Evolutionary conservation across 352 stramenopile genomes (phyloP).

Genomic region (Phytophthora tubulina): DNA sequence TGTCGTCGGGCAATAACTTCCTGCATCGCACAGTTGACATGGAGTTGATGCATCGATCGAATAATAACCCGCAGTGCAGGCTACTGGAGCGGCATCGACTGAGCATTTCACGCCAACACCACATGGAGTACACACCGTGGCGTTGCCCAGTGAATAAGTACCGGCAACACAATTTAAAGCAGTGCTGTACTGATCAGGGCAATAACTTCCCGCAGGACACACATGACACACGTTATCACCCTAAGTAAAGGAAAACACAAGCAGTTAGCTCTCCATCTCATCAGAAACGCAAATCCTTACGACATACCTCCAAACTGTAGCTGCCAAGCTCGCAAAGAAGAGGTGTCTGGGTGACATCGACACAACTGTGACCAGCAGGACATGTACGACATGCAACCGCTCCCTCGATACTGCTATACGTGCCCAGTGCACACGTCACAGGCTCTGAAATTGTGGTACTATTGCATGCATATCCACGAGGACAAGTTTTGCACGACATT

Average conservation of each 20-base stretch:
- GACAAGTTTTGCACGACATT: slow-evolving; percentile 44
- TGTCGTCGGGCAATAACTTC: slow-evolving; percentile 50
- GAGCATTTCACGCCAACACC: slow-evolving; percentile 59
- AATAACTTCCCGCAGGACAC: slow-evolving; percentile 58
- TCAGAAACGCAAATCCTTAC: neutral
- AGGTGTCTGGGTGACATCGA: slow-evolving; percentile 46
- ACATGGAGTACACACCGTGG: slow-evolving; percentile 54
- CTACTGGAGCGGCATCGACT: slow-evolving; percentile 26
- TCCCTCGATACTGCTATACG: slow-evolving; percentile 38
- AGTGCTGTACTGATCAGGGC: slow-evolving; percentile 28
- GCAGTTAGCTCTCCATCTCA: neutral
- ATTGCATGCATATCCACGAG: slow-evolving; percentile 44
- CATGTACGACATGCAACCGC: slow-evolving; percentile 47
- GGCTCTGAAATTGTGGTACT: slow-evolving; percentile 32
- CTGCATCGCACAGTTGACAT: slow-evolving; percentile 44
- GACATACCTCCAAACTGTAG: slow-evolving; percentile 54
- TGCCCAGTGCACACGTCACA: slow-evolving; percentile 34
- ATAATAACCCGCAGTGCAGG: slow-evolving; percentile 45
- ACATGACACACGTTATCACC: slow-evolving; percentile 44
- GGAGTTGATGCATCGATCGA: slow-evolving; percentile 28
- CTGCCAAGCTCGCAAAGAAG: slow-evolving; percentile 53
- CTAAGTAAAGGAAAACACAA: slow-evolving; percentile 27
- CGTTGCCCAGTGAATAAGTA: slow-evolving; percentile 57
- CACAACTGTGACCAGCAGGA: slow-evolving; percentile 66
- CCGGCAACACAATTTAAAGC: slow-evolving; percentile 38